Evolutionary conservation across 2,329 filamentous ascomycete genomes (phyloP).

Genomic region (Pseudogymnoascus sp.): DNA sequence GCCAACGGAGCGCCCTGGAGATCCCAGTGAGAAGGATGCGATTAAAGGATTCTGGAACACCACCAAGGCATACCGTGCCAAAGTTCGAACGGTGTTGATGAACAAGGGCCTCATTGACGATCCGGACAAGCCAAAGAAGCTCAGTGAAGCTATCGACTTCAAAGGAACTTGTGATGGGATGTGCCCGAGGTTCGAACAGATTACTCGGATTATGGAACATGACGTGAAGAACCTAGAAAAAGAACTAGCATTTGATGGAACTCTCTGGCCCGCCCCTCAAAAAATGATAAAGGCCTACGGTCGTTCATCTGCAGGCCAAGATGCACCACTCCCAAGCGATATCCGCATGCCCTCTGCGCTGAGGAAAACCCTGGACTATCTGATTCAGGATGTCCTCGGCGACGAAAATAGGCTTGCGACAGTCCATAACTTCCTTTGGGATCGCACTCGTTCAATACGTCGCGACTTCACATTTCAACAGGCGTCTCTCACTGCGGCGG

Average conservation of each 20-base stretch:
- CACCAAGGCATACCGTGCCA: constrained; percentile 48
- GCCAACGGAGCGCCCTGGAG: constrained; percentile 43
- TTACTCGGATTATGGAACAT: constrained; percentile 52
- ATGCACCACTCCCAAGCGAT: constrained; percentile 59
- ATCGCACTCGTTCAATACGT: constrained; percentile 57
- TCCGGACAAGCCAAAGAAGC: constrained; percentile 51
- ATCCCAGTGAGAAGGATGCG: constrained; percentile 39
- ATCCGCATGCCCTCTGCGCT: constrained; percentile 53
- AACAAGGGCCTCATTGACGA: constrained; percentile 55
- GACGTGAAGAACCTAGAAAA: constrained; percentile 51
- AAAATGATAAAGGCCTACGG: constrained; percentile 61
- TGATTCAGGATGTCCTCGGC: constrained; percentile 50
- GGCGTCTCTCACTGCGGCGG: constrained; percentile 43
- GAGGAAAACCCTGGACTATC: constrained; percentile 51
- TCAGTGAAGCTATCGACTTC: constrained; percentile 57
- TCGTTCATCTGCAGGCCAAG: constrained; percentile 58
- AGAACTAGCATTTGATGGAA: constrained; percentile 30
- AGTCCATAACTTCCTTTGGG: constrained; percentile 58
- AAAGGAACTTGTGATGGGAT: constrained; percentile 61
- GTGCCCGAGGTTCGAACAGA: constrained; percentile 60
- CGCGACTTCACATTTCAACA: constrained; percentile 59
- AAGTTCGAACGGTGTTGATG: constrained; percentile 48
- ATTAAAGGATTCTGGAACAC: constrained; percentile 47
- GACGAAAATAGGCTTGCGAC: constrained; percentile 45
- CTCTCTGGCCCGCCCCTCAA: constrained; percentile 38